A percentile compares a stretch with the other conserved stretches of the same genome.
phyloP scores from a whole-genome alignment of 169 alveolate genomes.

The Ichthyophthirius multifiliis region DNA sequence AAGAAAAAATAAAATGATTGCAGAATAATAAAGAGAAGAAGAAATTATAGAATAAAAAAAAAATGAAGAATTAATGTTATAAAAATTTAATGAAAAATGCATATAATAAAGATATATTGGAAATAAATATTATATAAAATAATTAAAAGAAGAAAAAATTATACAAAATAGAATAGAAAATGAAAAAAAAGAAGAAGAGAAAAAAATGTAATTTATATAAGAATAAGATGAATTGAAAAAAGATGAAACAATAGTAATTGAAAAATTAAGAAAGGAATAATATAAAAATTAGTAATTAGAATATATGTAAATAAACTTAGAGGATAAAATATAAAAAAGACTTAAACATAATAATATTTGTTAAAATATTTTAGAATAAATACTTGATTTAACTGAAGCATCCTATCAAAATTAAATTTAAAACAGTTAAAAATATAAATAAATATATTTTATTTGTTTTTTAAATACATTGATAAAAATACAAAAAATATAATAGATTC shows the following conservation, averaged over 20 bases:
- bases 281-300: background rate
- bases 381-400: background rate
- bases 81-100: background rate
- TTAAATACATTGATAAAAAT: background rate
- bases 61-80: background rate
- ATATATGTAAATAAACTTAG: background rate
- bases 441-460: background rate
- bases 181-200: background rate
- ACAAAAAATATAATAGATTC: too few relatives aligned
- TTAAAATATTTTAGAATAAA: background rate
- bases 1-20: background rate
- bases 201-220: background rate
- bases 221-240: background rate
- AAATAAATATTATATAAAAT: background rate
- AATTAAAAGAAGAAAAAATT: background rate
- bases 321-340: background rate
- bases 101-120: background rate
- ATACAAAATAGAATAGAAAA: background rate
- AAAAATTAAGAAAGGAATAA: background rate
- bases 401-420: background rate
- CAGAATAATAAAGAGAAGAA: background rate
- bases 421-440: background rate
- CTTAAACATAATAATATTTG: background rate
- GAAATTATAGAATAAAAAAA: background rate
- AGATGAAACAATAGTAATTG: background rate